Conservation (phyloP, 441 rosid species). For the Gossypium gossypioides region DNA sequence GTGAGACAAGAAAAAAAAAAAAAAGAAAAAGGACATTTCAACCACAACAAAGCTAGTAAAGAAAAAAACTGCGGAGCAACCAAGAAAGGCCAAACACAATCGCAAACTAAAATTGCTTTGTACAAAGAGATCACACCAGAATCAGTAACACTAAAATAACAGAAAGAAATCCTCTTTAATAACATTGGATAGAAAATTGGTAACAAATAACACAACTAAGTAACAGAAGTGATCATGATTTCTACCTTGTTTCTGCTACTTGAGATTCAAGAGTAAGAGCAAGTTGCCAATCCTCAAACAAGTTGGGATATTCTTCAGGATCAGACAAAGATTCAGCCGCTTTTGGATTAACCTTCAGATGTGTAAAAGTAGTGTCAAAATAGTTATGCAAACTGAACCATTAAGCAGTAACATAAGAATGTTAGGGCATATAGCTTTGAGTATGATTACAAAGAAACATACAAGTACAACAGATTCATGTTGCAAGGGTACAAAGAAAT, state of each 20-base stretch:
- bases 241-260: conserved; percentile 69
- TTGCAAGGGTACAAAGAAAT: background rate
- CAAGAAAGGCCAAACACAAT: conserved; percentile 2
- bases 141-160: background rate
- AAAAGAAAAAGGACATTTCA: background rate
- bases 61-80: background rate
- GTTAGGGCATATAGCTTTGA: background rate
- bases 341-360: conserved; percentile 73
- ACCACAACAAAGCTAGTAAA: background rate
- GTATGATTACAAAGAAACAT: background rate
- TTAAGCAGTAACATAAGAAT: background rate
- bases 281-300: conserved; percentile 98
- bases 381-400: background rate
- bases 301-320: conserved; percentile 87
- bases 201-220: background rate
- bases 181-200: conserved; percentile 2
- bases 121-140: background rate
- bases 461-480: background rate
- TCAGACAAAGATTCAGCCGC: conserved; percentile 98
- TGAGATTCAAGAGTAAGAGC: conserved; percentile 68
- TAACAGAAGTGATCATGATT: too few relatives aligned
- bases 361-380: conserved; percentile 8
- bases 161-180: conserved; percentile 11
- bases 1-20: background rate
- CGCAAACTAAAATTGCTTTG: background rate